Conservation (phyloP, 768 basidiomycete species). For the Pleurotus djamor region DNA sequence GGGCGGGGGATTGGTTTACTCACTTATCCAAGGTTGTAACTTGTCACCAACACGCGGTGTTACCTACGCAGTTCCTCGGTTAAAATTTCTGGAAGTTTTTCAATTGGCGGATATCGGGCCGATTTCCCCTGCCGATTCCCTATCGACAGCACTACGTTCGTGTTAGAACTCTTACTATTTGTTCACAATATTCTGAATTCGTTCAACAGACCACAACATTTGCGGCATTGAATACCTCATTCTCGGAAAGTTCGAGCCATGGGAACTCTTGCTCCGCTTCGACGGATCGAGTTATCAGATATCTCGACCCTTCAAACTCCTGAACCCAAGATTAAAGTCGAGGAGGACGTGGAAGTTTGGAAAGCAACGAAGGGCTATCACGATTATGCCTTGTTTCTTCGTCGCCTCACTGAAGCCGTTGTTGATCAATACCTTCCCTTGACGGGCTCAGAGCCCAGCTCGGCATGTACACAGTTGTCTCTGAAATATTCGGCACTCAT, state of each 20-base stretch:
- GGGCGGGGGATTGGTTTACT: too few species aligned
- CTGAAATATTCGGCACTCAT: neutral
- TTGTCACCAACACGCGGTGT: too few species aligned
- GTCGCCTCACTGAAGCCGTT: slow-evolving; percentile 74
- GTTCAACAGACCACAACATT: neutral
- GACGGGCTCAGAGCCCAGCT: slow-evolving; percentile 23
- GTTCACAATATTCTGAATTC: neutral
- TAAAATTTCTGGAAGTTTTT: too few species aligned
- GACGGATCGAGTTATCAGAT: slow-evolving; percentile 13
- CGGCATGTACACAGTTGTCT: slow-evolving; percentile 23
- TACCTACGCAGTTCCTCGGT: too few species aligned
- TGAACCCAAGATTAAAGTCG: slow-evolving; percentile 61
- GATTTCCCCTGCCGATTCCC: neutral
- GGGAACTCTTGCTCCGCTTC: slow-evolving; percentile 14
- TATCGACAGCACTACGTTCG: too few species aligned
- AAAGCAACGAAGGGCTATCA: slow-evolving; percentile 65
- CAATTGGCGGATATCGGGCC: neutral
- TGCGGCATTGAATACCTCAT: too few species aligned
- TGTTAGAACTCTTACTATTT: too few species aligned
- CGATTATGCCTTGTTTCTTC: slow-evolving; percentile 75
- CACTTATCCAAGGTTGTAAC: too few species aligned
- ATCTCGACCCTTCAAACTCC: slow-evolving; percentile 25
- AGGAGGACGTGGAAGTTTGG: slow-evolving; percentile 76
- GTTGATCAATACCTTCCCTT: slow-evolving; percentile 60
- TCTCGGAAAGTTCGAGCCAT: neutral